Evolutionary conservation across 2,329 filamentous ascomycete species (phyloP), one percentile per base, ranked within the genome.

Genomic region (Zymoseptoria pseudotritici): DNA sequence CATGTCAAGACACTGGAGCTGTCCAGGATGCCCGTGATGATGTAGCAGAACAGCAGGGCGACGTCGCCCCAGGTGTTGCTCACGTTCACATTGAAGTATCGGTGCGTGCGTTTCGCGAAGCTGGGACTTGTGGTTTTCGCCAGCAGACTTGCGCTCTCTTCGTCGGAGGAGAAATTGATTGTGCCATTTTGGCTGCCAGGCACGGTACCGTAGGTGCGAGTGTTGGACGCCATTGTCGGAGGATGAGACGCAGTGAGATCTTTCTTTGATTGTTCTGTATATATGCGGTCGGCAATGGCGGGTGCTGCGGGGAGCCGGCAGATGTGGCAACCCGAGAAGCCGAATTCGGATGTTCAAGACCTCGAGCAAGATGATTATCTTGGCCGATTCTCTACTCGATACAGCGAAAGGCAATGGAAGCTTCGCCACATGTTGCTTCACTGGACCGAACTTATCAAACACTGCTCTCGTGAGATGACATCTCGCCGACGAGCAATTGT

Each of bases 21-120:
- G 74, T 93, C 89, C 7, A 91, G 80, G 10, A 93, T 77, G 3
- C 89, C 89, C 0, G 89, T 92, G 70, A 91, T 87, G 64, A 89
- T 76, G 71, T 91, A 92, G 74, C 87, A 90, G 26, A 84, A 76
- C 3, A 93, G 77, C 49, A 93, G 79, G 20, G 90, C 77, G 1
- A 89, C 63, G 69, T 93, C 89, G 13, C 85, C 83, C 80, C 85
- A 82, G 52, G 82, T 78, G 26, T 85, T 83, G 61, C 77, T 79
- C 58, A 90, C 77, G 58, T 87, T 78, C n/a, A 66, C 68, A 2
- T 64, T 70, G 62, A 79, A 68, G 63, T 79, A 73, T 2, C 61
- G 42, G 11, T 56, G 61, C 6, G 67, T 55, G 5, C 63, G 64
- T n/a, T 26, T 6, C 17, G 31, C 13, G 21, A 54, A n/a, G n/a